These are phyloP conservation scores for Lithospermum erythrorhizon DNA, from an alignment of 257 asterid species.

Conservation along the genomic window DNA sequence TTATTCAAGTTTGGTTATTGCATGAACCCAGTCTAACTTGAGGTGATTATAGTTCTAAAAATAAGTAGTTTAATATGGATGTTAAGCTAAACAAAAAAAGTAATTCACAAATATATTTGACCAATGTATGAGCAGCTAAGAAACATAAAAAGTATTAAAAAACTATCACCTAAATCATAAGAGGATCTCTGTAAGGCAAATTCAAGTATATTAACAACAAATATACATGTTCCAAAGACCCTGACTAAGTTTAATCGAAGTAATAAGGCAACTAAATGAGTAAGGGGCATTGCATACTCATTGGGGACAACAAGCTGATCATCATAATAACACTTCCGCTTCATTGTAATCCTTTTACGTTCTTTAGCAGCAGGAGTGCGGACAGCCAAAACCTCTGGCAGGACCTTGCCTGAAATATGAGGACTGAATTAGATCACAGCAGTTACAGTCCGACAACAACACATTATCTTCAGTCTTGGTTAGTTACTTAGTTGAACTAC, in stretches of 20 bases:
- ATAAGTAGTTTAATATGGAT: not conserved
- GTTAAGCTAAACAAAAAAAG: not conserved
- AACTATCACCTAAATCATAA: not conserved
- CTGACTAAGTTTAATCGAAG: not conserved
- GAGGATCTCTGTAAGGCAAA: not conserved
- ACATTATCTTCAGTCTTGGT: not conserved
- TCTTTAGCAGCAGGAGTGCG: conserved; percentile 70
- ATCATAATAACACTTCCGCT: conserved; percentile 47
- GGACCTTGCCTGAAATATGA: conserved; percentile 17
- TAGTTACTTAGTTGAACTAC: not conserved
- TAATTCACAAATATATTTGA: not conserved
- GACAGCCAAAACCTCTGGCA: conserved; percentile 31
- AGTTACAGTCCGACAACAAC: not conserved
- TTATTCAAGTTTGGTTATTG: not conserved
- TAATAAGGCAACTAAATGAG: not conserved
- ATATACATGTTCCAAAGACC: not conserved
- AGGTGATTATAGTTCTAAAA: not conserved
- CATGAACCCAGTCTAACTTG: not conserved
- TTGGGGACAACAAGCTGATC: conserved; percentile 30
- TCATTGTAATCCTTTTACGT: conserved; percentile 33
- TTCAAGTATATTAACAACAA: not conserved
- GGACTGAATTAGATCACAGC: conserved; percentile 1
- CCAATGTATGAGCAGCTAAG: not conserved
- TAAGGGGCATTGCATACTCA: conserved; percentile 24
- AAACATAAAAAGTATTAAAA: no score